Conservation (phyloP, 371 early-diverging fungal species). For the Rhizomucor miehei region DNA sequence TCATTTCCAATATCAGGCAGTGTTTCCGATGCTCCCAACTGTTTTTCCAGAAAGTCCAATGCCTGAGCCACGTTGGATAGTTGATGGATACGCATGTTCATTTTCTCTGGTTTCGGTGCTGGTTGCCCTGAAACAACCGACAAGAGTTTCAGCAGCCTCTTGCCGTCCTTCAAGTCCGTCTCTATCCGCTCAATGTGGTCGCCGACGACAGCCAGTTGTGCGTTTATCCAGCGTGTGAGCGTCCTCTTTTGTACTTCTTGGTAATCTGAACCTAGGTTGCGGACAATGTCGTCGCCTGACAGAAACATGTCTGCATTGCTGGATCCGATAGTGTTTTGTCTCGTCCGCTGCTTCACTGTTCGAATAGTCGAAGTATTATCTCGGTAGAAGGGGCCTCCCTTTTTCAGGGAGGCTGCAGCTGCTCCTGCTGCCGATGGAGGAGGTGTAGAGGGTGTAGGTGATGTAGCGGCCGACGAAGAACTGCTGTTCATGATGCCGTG, state of each 20-base stretch:
- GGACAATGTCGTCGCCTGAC: slow-evolving; percentile 12
- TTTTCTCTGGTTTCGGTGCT: slow-evolving; percentile 57
- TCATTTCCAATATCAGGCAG: slow-evolving; percentile 78
- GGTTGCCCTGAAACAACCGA: slow-evolving; percentile 54
- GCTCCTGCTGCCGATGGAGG: slow-evolving; percentile 9
- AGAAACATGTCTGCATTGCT: slow-evolving; percentile 1
- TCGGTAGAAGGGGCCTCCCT: slow-evolving; percentile 1
- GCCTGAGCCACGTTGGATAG: slow-evolving; percentile 78
- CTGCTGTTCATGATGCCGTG: slow-evolving; percentile 6
- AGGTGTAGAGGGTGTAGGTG: slow-evolving; percentile 7
- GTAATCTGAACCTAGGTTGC: slow-evolving; percentile 46
- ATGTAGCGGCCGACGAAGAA: slow-evolving; percentile 12
- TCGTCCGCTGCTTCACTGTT: too few species aligned
- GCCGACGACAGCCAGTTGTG: slow-evolving; percentile 53
- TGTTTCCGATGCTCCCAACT: slow-evolving; percentile 52
- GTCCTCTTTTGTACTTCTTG: slow-evolving; percentile 73
- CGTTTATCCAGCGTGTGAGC: slow-evolving; percentile 83
- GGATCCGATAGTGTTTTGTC: slow-evolving; percentile 2
- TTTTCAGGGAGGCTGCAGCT: slow-evolving; percentile 14
- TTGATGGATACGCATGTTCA: slow-evolving; percentile 76
- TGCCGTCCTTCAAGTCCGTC: slow-evolving; percentile 64
- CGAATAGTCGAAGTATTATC: not conserved
- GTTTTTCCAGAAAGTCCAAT: slow-evolving; percentile 62
- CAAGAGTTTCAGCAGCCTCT: slow-evolving; percentile 57
- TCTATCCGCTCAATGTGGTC: slow-evolving; percentile 47